These are phyloP conservation scores for Astrothelium macrocarpum DNA, from an alignment of 495 filamentous ascomycete species.

Conservation along the genomic window DNA sequence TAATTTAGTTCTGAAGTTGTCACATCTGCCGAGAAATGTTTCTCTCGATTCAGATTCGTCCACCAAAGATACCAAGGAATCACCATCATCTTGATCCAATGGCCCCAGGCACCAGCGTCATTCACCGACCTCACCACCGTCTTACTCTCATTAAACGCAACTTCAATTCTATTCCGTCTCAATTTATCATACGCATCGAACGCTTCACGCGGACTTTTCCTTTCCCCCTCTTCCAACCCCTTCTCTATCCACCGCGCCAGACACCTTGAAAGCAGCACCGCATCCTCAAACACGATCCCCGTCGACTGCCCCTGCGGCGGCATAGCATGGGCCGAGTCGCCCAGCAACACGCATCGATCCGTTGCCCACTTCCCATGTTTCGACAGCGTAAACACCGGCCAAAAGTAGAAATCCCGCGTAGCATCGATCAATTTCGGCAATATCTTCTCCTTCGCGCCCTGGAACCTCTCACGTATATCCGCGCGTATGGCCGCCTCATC, in stretches of 20 bases:
- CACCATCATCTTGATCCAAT: conserved; percentile 32
- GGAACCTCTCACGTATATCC: conserved; percentile 40
- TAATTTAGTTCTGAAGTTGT: conserved; percentile 23
- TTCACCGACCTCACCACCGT: conserved; percentile 35
- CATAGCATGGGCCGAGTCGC: conserved; percentile 57
- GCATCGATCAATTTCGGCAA: conserved; percentile 41
- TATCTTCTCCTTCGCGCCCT: conserved; percentile 36
- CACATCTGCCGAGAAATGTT: conserved; percentile 30
- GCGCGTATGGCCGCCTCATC: conserved; percentile 33
- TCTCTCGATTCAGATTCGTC: conserved; percentile 22
- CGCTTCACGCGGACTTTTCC: conserved; percentile 30
- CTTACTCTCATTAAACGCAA: conserved; percentile 43
- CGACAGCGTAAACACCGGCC: conserved; percentile 49
- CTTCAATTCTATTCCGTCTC: conserved; percentile 41
- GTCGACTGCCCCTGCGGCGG: conserved; percentile 53
- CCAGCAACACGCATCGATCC: conserved; percentile 42
- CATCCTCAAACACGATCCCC: conserved; percentile 53
- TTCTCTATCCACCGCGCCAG: conserved; percentile 32
- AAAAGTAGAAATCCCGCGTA: conserved; percentile 47
- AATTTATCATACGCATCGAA: conserved; percentile 46
- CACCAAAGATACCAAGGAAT: conserved; percentile 31
- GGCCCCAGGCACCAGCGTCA: conserved; percentile 35
- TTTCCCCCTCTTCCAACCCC: conserved; percentile 17
- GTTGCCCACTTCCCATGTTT: conserved; percentile 43
- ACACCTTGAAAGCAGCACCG: conserved; percentile 44